These are phyloP conservation scores for Yamadazyma sp. DNA, from an alignment of 805 yeast genomes.

Conservation along the genomic window DNA sequence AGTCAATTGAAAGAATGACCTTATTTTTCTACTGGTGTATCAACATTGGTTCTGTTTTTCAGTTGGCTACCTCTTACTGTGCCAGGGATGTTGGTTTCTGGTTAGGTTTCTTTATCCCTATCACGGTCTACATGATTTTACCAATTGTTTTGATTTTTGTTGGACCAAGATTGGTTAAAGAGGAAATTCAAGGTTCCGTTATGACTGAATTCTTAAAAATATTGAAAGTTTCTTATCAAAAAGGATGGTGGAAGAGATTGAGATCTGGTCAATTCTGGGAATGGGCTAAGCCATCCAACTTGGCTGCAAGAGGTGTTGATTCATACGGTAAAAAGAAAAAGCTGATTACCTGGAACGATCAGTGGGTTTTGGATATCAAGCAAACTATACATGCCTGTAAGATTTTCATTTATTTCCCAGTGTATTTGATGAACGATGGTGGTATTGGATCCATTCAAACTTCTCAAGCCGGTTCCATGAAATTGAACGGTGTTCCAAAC, in stretches of 20 bases:
- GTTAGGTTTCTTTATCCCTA: slow-evolving; percentile 54
- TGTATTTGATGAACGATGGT: slow-evolving; percentile 43
- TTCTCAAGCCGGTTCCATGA: slow-evolving; percentile 56
- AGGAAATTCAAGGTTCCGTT: slow-evolving; percentile 47
- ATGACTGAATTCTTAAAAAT: slow-evolving; percentile 39
- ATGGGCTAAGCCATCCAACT: slow-evolving; percentile 45
- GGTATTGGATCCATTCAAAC: slow-evolving; percentile 51
- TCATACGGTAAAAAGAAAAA: slow-evolving; percentile 33
- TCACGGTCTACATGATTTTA: slow-evolving; percentile 28
- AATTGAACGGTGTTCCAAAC: slow-evolving; percentile 53
- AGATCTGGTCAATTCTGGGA: slow-evolving; percentile 46
- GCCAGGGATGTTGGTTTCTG: slow-evolving; percentile 55
- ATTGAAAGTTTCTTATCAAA: slow-evolving; percentile 40
- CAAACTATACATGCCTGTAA: slow-evolving; percentile 46
- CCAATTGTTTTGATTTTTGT: slow-evolving; percentile 30
- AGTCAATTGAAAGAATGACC: slow-evolving; percentile 42
- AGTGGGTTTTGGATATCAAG: slow-evolving; percentile 47
- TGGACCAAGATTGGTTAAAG: slow-evolving; percentile 30
- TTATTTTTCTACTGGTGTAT: slow-evolving; percentile 56
- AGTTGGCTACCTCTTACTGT: slow-evolving; percentile 50
- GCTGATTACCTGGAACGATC: slow-evolving; percentile 42
- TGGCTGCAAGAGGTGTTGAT: slow-evolving; percentile 41
- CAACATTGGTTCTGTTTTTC: slow-evolving; percentile 55
- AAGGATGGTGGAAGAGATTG: slow-evolving; percentile 43
- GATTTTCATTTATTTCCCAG: slow-evolving; percentile 43